Conservation (phyloP, 768 basidiomycete species). For the Termitomyces sp. region DNA sequence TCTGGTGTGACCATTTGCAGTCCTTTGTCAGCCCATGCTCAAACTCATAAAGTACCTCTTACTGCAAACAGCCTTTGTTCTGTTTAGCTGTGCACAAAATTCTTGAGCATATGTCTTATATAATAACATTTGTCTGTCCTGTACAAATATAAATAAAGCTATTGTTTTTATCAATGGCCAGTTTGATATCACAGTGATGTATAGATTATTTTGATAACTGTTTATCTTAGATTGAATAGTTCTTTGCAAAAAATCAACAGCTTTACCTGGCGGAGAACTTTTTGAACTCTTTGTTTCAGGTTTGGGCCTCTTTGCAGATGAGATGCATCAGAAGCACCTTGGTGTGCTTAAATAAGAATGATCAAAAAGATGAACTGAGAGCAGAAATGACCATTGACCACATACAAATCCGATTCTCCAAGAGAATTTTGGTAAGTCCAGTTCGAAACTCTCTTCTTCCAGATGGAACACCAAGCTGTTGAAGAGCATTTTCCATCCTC, state of each 20-base stretch:
- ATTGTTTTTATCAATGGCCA: too few species aligned
- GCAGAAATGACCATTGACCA: background rate
- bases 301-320: background rate
- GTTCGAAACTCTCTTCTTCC: background rate
- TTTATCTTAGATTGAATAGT: background rate
- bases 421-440: background rate
- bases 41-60: too few species aligned
- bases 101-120: too few species aligned
- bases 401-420: background rate
- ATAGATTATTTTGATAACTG: background rate
- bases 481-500: background rate
- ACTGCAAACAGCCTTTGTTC: too few species aligned
- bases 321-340: background rate
- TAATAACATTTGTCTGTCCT: too few species aligned
- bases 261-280: background rate
- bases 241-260: too few species aligned
- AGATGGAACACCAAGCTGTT: background rate
- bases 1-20: too few species aligned
- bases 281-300: background rate
- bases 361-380: background rate
- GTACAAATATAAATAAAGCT: too few species aligned
- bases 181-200: too few species aligned
- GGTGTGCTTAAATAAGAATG: background rate
- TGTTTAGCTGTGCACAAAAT: too few species aligned
- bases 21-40: too few species aligned